Conservation (phyloP, 164 flowering plant species). For the Vitis amurensis region DNA sequence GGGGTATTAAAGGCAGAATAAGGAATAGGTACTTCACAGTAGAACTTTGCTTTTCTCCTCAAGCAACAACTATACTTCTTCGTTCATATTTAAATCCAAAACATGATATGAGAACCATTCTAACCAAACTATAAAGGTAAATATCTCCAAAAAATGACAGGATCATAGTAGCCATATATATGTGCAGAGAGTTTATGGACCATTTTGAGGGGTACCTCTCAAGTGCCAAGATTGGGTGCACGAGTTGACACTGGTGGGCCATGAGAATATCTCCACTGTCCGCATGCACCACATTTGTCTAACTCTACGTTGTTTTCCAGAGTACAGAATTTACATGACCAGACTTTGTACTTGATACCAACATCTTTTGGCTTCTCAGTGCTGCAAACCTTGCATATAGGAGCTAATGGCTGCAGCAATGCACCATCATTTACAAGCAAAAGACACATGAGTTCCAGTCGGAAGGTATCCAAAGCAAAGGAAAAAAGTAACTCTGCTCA, state of each 20-base stretch:
- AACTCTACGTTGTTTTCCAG: constrained; percentile 62
- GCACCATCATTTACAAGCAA: no score
- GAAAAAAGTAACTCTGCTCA: no score
- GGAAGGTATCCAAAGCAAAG: background rate
- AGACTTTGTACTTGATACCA: constrained; percentile 42
- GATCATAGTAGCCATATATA: no score
- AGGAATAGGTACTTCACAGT: no score
- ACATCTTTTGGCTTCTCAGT: constrained; percentile 55
- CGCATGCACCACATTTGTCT: constrained; percentile 84
- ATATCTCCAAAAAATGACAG: no score
- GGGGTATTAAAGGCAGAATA: no score
- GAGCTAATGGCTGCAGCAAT: constrained; percentile 67
- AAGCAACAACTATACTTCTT: no score
- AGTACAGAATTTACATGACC: constrained; percentile 92
- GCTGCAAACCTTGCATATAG: constrained; percentile 60
- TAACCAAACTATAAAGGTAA: no score
- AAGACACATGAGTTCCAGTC: background rate
- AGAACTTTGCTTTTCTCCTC: no score
- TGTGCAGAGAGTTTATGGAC: no score
- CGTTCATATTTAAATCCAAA: no score
- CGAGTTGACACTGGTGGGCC: constrained; percentile 60
- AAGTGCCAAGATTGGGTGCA: constrained; percentile 65
- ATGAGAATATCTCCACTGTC: constrained; percentile 87
- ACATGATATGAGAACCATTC: no score
- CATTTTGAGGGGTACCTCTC: constrained; percentile 15